Conservation (phyloP, 1,284 basidiomycete genomes). For the Cutaneotrichosporon cavernicola region DNA sequence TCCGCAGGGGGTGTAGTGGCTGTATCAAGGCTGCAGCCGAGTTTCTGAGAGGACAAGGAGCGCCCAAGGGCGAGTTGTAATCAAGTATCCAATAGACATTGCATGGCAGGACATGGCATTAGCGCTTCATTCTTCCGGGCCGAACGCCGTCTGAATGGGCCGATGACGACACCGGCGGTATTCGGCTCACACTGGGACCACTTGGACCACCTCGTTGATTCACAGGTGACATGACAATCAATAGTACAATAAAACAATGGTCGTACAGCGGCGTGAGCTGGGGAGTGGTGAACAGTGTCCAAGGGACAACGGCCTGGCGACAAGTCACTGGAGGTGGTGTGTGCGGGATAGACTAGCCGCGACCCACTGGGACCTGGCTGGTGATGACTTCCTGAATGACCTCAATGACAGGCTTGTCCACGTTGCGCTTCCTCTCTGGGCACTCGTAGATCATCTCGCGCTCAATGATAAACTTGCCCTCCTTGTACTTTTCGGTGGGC, state of each 20-base stretch:
- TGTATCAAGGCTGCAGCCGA: slow-evolving; percentile 20
- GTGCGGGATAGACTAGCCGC: neutral
- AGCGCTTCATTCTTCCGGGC: neutral
- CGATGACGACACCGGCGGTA: neutral
- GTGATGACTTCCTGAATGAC: slow-evolving; percentile 41
- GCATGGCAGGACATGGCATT: slow-evolving; percentile 5
- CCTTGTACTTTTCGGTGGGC: slow-evolving; percentile 90
- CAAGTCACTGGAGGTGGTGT: neutral
- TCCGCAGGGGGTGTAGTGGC: slow-evolving; percentile 26
- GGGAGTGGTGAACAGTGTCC: neutral
- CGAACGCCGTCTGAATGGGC: neutral
- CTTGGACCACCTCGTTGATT: neutral
- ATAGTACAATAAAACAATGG: neutral
- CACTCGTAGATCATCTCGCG: slow-evolving; percentile 68
- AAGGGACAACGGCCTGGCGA: neutral
- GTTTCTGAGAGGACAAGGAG: slow-evolving; percentile 1
- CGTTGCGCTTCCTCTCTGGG: slow-evolving; percentile 35
- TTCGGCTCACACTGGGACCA: too few species aligned
- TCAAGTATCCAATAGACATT: neutral
- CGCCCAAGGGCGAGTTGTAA: slow-evolving; percentile 19
- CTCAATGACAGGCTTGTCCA: slow-evolving; percentile 36
- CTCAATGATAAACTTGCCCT: slow-evolving; percentile 96
- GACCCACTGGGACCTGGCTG: slow-evolving; percentile 2
- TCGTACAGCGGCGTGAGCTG: neutral
- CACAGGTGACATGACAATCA: slow-evolving; percentile 4